Base-by-base conservation (phyloP, 1,284 basidiomycete genomes). In the Ganoderma boninense region DNA sequence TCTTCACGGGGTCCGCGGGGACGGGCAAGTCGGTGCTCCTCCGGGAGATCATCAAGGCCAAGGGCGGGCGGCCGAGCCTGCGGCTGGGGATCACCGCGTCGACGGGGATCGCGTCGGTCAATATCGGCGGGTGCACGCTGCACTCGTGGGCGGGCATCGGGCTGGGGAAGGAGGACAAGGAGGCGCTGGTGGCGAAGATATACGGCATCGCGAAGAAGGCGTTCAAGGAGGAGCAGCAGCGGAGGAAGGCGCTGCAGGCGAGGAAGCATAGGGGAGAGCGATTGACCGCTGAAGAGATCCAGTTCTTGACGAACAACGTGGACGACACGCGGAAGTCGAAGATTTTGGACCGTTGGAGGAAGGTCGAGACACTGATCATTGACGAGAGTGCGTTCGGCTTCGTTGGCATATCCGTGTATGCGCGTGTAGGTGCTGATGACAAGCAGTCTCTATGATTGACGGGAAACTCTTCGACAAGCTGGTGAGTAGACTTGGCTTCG, bases 11-110 rank as follows among this genome's bases (percentile, higher is more conserved):
- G 13, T 90, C 90, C 65, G 94, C 92, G 62, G 91, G 96, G 67
- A 98, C 97, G 10, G 97, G 97, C 65, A 99, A 98, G 83, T 98
- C 97, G 0, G 95, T 98, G 8, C 85, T 98, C 2, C 86, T 99
- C n/a, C 89, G 95, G 5, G 93, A 96, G 78, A 97, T 98, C 72
- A 97, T 98, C 78, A 85, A 86, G 79, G 79, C 63, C 62, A 74
- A 76, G 49, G 69, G 74, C 20, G 76, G 72, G 29, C 61, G 63
- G 13, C 40, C 62, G 13, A 62, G 71, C 29, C 26, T 44, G 26
- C 44, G 16, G 10, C 71, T 92, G 4, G 90, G 87, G 0, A 85
- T 92, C 62, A 92, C 91, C 0, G 91, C 91, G 1, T 90, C 90
- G 11, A 91, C 90, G 80, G 97, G 97, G 43, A 97, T 98, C 72